These are phyloP conservation scores for Prillingera fragicola DNA, from an alignment of 1,284 basidiomycete genomes.

Conservation along the genomic window DNA sequence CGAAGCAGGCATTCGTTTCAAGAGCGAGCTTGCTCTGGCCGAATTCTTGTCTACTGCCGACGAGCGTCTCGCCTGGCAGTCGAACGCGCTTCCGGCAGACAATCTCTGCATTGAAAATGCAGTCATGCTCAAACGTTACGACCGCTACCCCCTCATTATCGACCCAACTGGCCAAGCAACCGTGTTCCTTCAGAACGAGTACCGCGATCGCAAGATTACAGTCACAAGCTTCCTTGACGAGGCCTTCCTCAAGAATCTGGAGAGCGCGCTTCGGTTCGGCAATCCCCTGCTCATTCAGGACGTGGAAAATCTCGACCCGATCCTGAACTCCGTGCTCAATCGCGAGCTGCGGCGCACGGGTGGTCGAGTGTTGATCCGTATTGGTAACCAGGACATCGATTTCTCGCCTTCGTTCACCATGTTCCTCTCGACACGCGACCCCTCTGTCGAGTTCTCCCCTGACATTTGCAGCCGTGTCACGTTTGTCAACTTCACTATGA, in stretches of 20 bases:
- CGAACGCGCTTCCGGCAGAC: slow-evolving; percentile 88
- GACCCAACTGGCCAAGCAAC: slow-evolving; percentile 99
- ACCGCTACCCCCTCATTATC: slow-evolving; percentile 95
- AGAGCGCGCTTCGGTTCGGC: slow-evolving; percentile 97
- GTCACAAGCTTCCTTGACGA: slow-evolving; percentile 98
- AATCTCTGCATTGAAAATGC: slow-evolving; percentile 97
- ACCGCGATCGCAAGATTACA: slow-evolving; percentile 93
- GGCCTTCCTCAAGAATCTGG: slow-evolving; percentile 95
- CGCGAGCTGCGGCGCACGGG: slow-evolving; percentile 92
- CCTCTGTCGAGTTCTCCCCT: slow-evolving; percentile 94
- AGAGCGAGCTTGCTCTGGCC: slow-evolving; percentile 81
- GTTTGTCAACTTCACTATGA: slow-evolving; percentile 99
- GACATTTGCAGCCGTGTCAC: slow-evolving; percentile 98
- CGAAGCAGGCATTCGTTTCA: slow-evolving; percentile 89
- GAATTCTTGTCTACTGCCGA: slow-evolving; percentile 98
- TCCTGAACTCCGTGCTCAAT: slow-evolving; percentile 95
- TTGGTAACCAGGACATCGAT: slow-evolving; percentile 99
- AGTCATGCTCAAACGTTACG: slow-evolving; percentile 97
- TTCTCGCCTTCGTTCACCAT: slow-evolving; percentile 98
- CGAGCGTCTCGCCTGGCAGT: slow-evolving; percentile 92
- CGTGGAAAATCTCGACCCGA: slow-evolving; percentile 95
- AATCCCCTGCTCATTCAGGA: slow-evolving; percentile 97
- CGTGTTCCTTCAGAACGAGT: slow-evolving; percentile 87
- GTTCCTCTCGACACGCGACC: slow-evolving; percentile 96
- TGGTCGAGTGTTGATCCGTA: slow-evolving; percentile 92